Percentiles rank a stretch among this genome's conserved stretches.
Evolutionary conservation across 345 rosid genomes (phyloP).

Genomic region (Kandelia obovata): DNA sequence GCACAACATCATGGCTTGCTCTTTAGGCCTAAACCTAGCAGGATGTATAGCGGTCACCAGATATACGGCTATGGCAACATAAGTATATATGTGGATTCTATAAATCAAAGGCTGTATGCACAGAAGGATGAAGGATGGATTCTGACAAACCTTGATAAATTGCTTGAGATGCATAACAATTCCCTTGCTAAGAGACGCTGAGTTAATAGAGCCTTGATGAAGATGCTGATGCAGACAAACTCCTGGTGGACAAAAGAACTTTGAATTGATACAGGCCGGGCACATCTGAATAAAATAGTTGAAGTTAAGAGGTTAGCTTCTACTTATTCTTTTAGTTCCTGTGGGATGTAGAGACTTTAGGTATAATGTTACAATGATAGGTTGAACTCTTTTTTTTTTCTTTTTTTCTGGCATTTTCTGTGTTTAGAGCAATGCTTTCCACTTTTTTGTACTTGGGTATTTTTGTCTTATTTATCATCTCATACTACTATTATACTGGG

Average conservation of each 20-base stretch:
- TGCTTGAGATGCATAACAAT: slow-evolving; percentile 67
- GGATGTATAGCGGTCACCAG: slow-evolving; percentile 77
- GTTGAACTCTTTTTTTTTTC: not conserved
- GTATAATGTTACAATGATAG: not conserved
- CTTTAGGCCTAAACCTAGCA: slow-evolving; percentile 72
- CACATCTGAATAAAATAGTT: not conserved
- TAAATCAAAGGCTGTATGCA: slow-evolving; percentile 67
- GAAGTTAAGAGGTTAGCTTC: slow-evolving; percentile 12
- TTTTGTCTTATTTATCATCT: no score
- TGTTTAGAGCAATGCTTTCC: not conserved
- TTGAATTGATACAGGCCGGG: not conserved
- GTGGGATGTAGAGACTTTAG: not conserved
- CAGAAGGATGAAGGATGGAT: slow-evolving; percentile 71
- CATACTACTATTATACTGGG: no score
- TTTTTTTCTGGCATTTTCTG: no score
- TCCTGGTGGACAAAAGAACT: not conserved
- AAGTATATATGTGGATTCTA: slow-evolving; percentile 60
- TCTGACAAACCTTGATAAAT: slow-evolving; percentile 60
- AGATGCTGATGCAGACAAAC: not conserved
- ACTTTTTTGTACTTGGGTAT: slow-evolving; percentile 3
- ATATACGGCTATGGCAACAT: slow-evolving; percentile 84
- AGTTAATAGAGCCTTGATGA: slow-evolving; percentile 10
- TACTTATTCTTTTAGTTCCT: not conserved
- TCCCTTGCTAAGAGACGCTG: slow-evolving; percentile 48
- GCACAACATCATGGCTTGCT: slow-evolving; percentile 79